These are phyloP conservation scores for Rickenella mellea DNA, from an alignment of 768 basidiomycete genomes.

Conservation along the genomic window DNA sequence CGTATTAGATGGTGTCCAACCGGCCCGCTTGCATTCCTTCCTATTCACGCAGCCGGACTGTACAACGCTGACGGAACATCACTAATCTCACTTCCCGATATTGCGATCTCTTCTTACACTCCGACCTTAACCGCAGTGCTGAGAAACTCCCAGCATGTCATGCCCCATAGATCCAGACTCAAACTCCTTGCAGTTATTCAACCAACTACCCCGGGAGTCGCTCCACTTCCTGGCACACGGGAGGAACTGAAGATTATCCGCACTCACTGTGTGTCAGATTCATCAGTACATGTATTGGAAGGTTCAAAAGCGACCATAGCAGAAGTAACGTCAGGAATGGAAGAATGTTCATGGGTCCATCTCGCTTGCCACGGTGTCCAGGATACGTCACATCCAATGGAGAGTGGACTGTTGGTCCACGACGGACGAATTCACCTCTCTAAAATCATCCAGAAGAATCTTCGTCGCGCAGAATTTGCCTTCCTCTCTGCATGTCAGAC, in stretches of 20 bases:
- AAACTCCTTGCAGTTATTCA: slow-evolving; percentile 10
- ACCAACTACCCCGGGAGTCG: slow-evolving; percentile 10
- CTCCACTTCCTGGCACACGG: slow-evolving; percentile 8
- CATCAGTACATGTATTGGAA: neutral
- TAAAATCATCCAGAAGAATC: slow-evolving; percentile 12
- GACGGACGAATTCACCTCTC: slow-evolving; percentile 15
- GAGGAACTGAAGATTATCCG: slow-evolving; percentile 3
- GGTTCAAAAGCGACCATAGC: neutral
- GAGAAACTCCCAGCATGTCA: no score
- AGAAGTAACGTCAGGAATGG: neutral
- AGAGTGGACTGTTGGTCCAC: slow-evolving; percentile 12
- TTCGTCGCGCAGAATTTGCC: slow-evolving; percentile 10
- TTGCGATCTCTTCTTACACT: slow-evolving; percentile 2
- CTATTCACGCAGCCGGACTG: slow-evolving; percentile 5
- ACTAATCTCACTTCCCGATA: slow-evolving; percentile 7
- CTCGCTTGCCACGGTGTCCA: slow-evolving; percentile 4
- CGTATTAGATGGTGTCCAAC: slow-evolving; percentile 5
- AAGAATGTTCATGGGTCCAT: slow-evolving; percentile 12
- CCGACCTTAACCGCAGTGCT: slow-evolving; percentile 4
- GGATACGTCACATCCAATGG: slow-evolving; percentile 2
- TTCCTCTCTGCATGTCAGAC: slow-evolving; percentile 17
- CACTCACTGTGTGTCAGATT: neutral
- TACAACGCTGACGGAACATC: neutral
- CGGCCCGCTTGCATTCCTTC: slow-evolving; percentile 3
- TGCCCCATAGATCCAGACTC: neutral